Evolutionary conservation across 2,329 filamentous ascomycete species (phyloP), one percentile per base, ranked within the genome.

Genomic region (Ophiostoma sp.): DNA sequence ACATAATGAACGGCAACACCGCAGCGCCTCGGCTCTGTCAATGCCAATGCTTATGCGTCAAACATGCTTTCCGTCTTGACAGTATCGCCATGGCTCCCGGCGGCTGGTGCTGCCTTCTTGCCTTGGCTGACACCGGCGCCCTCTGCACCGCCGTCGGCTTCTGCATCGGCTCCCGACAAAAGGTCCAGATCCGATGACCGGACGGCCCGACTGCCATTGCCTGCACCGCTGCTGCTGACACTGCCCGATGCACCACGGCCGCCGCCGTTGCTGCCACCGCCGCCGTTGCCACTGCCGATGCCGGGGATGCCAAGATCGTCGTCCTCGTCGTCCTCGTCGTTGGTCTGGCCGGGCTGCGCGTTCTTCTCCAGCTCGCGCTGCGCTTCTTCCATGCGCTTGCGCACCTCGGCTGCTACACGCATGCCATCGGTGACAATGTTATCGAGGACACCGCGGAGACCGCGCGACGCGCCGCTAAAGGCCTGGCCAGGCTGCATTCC

Each of bases 341-440:
- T 89, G 39, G 64, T 79, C 76, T 89, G 83, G 64, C 85, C 81
- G 1, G 86, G 85, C n/a, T 89, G 80, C 0, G 90, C 90, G 72
- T 93, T 94, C 79, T 89, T 90, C 79, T 97, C 94, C 74, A 97
- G 81, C 77, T 98, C 94, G 75, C 89, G 89, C 79, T 97, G 94
- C 3, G 94, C 94, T 78, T 99, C 95, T 73, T 99, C 94, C 90
- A 98, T 97, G 64, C 94, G 86, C 76, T 94, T 88, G 74, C 91
- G 86, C 68, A 99, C 94, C 79, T 99, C 95, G 0, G 90, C 92
- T 0, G 95, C 95, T 71, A 98, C 94, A 44, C 94, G 90, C 89
- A 98, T 97, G 60, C 95, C 95, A 77, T 99, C 95, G 1, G 91
- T 96, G 73, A 98, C 95, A 76, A 99, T 98, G 76, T 96, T 97